A percentile compares a stretch with the other conserved stretches of the same genome.
These are phyloP conservation scores for Arthrinium phaeospermum DNA, from an alignment of 2,329 filamentous ascomycete species.

Conservation along the genomic window DNA sequence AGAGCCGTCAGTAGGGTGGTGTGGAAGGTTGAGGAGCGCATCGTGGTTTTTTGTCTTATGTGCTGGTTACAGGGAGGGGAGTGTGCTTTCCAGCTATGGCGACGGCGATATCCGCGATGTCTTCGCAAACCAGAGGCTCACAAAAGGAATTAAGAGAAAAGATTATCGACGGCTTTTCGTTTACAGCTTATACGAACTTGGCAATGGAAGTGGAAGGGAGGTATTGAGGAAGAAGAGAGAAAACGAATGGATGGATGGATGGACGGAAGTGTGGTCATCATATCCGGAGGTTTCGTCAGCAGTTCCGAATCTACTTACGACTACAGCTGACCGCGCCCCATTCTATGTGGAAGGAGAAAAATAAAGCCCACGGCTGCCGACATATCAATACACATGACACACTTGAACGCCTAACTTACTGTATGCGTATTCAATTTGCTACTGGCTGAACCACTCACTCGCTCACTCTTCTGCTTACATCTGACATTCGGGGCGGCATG, in stretches of 20 bases:
- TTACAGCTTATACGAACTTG: background rate
- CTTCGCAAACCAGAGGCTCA: background rate
- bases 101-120: background rate
- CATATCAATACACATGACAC: constrained; percentile 1
- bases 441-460: background rate
- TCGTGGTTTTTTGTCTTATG: background rate
- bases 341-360: background rate
- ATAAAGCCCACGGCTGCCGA: background rate
- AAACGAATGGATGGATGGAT: background rate
- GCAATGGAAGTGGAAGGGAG: background rate
- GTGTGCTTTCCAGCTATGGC: background rate
- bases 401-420: background rate
- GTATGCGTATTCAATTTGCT: background rate
- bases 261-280: background rate
- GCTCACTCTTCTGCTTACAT: background rate
- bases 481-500: background rate
- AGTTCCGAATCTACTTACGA: background rate
- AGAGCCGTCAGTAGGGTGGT: background rate
- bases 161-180: background rate
- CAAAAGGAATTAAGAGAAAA: background rate
- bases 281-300: background rate
- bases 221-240: background rate
- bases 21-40: constrained; percentile 1
- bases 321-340: background rate
- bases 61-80: background rate